Evolutionary conservation across 441 rosid species (phyloP).

Genomic region (Hura crepitans): DNA sequence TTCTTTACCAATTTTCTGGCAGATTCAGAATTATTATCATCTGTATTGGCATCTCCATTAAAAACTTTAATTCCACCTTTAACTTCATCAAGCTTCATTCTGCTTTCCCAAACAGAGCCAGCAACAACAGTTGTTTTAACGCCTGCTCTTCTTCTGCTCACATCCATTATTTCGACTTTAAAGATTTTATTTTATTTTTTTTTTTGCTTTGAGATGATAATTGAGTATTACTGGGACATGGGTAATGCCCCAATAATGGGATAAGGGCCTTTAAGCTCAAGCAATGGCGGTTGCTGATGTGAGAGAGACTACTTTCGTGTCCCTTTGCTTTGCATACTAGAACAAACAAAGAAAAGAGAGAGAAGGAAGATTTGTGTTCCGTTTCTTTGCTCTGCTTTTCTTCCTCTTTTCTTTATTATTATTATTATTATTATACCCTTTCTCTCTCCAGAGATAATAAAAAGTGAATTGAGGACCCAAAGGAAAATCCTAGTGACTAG

Average conservation of each 20-base stretch:
- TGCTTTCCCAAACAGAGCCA: slow-evolving; percentile 74
- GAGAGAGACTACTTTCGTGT: slow-evolving; percentile 10
- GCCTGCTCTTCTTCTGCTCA: slow-evolving; percentile 36
- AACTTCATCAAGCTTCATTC: slow-evolving; percentile 60
- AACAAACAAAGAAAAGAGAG: slow-evolving; percentile 6
- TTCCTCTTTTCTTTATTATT: neutral
- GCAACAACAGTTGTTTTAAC: slow-evolving; percentile 39
- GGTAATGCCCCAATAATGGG: slow-evolving; percentile 19
- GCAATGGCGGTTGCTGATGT: slow-evolving; percentile 33
- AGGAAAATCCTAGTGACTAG: too few relatives aligned
- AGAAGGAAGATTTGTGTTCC: neutral
- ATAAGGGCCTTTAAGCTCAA: slow-evolving; percentile 34
- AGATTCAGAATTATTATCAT: neutral
- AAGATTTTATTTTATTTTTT: neutral
- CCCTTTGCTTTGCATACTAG: slow-evolving; percentile 16
- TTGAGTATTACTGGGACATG: slow-evolving; percentile 28
- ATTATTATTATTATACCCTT: too few relatives aligned
- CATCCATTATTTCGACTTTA: slow-evolving; percentile 35
- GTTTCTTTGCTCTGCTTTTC: neutral
- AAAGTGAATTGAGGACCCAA: too few relatives aligned
- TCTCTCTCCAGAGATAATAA: too few relatives aligned
- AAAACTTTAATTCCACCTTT: slow-evolving; percentile 50
- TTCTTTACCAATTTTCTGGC: slow-evolving; percentile 20
- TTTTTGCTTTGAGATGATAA: slow-evolving; percentile 10
- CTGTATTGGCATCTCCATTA: slow-evolving; percentile 33